phyloP scores from a whole-genome alignment of 768 basidiomycete species.

The Cystobasidium onofrii region DNA sequence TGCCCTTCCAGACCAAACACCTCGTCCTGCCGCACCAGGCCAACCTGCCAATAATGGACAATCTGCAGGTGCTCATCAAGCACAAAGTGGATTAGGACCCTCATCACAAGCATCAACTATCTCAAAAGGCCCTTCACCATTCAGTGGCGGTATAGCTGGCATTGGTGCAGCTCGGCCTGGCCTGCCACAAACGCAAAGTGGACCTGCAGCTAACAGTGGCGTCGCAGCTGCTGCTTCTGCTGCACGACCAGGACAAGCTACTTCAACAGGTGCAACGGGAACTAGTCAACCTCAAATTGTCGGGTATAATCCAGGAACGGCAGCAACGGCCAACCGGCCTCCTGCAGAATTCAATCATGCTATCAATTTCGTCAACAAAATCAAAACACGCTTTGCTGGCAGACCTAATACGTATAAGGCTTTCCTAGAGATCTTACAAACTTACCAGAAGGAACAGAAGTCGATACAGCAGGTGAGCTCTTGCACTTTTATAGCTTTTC shows the following conservation, averaged over 20 bases:
- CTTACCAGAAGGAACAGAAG: slow-evolving; percentile 55
- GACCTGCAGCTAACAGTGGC: slow-evolving; percentile 16
- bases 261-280: neutral
- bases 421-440: slow-evolving; percentile 51
- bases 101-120: neutral
- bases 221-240: neutral
- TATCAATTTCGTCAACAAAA: slow-evolving; percentile 96
- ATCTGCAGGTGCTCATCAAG: neutral
- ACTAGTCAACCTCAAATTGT: neutral
- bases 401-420: slow-evolving; percentile 67
- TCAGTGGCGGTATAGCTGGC: slow-evolving; percentile 1
- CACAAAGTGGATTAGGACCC: neutral
- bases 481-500: neutral
- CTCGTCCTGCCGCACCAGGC: neutral
- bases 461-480: slow-evolving; percentile 52
- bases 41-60: neutral
- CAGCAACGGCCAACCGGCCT: slow-evolving; percentile 18
- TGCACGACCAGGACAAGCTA: neutral
- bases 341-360: slow-evolving; percentile 60
- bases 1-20: neutral
- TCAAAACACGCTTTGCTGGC: slow-evolving; percentile 79
- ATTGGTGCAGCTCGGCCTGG: neutral
- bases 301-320: neutral
- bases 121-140: neutral
- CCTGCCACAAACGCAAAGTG: neutral